Percentiles rank a stretch among this genome's conserved stretches.
Evolutionary conservation across 306 rosid species (phyloP).

Genomic region (Phaseolus lunatus): DNA sequence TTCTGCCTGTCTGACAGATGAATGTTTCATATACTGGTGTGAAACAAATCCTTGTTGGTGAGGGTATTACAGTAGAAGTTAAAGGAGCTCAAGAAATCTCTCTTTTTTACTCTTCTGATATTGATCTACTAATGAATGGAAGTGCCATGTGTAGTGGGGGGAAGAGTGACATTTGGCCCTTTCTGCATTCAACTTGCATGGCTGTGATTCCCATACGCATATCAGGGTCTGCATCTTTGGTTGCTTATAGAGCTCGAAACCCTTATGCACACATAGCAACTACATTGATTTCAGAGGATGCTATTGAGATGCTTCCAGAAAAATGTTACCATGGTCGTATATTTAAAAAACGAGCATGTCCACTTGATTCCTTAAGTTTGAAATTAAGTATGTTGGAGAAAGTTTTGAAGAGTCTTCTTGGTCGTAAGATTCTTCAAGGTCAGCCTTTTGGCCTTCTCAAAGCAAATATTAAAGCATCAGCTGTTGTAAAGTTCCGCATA

Average conservation of each 20-base stretch:
- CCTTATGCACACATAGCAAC: conserved; percentile 55
- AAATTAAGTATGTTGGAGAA: conserved; percentile 63
- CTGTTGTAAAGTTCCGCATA: conserved; percentile 61
- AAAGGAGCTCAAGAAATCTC: conserved; percentile 73
- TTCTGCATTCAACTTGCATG: conserved; percentile 64
- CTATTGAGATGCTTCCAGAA: conserved; percentile 79
- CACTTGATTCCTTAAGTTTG: conserved; percentile 66
- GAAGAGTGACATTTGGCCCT: conserved; percentile 55
- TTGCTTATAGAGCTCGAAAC: conserved; percentile 74
- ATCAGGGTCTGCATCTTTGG: conserved; percentile 65
- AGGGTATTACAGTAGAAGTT: conserved; percentile 84
- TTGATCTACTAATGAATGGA: conserved; percentile 54
- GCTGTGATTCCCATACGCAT: conserved; percentile 73
- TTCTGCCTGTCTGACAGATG: conserved; percentile 59
- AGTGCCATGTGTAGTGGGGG: conserved; percentile 44
- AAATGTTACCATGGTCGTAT: conserved; percentile 66
- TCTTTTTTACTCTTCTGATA: conserved; percentile 61
- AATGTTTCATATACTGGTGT: conserved; percentile 70
- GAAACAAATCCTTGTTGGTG: conserved; percentile 78
- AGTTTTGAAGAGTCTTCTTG: conserved; percentile 62
- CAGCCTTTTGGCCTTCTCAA: conserved; percentile 56
- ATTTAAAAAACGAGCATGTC: conserved; percentile 52
- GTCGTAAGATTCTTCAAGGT: conserved; percentile 56
- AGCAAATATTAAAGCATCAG: conserved; percentile 74
- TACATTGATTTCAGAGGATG: conserved; percentile 58